A percentile compares a stretch with the other conserved stretches of the same genome.
Evolutionary conservation across 2,329 filamentous ascomycete genomes (phyloP).

Genomic region (Botryosphaeria dothidea): DNA sequence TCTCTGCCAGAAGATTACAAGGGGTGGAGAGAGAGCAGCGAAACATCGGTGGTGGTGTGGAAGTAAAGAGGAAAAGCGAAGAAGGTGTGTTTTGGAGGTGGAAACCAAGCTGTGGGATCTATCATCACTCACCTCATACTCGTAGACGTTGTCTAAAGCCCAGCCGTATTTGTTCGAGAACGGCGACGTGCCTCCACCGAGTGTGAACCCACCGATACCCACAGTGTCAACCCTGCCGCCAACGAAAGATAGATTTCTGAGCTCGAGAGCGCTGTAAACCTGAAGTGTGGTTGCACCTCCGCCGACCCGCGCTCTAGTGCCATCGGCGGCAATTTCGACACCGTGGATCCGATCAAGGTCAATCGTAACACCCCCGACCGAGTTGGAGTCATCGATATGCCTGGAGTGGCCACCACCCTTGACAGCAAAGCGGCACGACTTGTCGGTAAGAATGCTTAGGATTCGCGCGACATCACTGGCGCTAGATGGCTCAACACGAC

Average conservation of each 20-base stretch:
- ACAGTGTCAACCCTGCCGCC: slow-evolving; percentile 20
- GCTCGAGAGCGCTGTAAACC: slow-evolving; percentile 22
- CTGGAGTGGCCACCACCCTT: neutral
- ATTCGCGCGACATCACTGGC: neutral
- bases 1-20: too few relatives aligned
- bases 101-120: too few relatives aligned
- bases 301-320: slow-evolving; percentile 28
- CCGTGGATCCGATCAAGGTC: slow-evolving; percentile 29
- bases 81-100: too few relatives aligned
- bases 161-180: slow-evolving; percentile 11
- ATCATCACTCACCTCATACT: neutral
- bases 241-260: slow-evolving; percentile 9
- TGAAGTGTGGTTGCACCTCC: slow-evolving; percentile 31
- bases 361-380: slow-evolving; percentile 33
- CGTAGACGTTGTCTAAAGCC: neutral
- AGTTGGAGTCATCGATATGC: neutral
- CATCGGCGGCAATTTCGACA: slow-evolving; percentile 29
- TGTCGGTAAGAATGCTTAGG: neutral
- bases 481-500: neutral
- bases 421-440: neutral
- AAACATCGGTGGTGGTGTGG: too few relatives aligned
- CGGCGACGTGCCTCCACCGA: slow-evolving; percentile 20
- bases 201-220: slow-evolving; percentile 19
- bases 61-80: too few relatives aligned
- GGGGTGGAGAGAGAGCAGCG: neutral